These are phyloP conservation scores for Mycena sanguinolenta DNA, from an alignment of 768 basidiomycete species.

Conservation along the genomic window DNA sequence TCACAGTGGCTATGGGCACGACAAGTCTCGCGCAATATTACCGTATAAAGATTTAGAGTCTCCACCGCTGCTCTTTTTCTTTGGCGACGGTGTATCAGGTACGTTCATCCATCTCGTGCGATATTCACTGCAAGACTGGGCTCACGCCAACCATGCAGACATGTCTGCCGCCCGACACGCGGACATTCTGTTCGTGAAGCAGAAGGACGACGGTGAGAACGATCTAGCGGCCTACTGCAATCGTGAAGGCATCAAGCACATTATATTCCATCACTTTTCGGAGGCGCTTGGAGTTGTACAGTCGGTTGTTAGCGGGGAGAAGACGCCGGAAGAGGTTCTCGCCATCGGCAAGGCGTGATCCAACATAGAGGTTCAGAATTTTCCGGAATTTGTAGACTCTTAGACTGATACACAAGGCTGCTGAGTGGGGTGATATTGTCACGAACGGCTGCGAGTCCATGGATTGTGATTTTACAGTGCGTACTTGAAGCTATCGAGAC, in stretches of 20 bases:
- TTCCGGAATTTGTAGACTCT: not conserved
- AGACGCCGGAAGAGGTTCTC: conserved; percentile 68
- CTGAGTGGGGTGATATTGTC: too few relatives aligned
- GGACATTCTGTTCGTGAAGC: conserved; percentile 95
- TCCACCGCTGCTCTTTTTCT: conserved; percentile 92
- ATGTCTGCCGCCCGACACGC: conserved; percentile 94
- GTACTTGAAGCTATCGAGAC: too few relatives aligned
- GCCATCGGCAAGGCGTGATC: conserved; percentile 14
- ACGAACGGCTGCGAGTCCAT: too few relatives aligned
- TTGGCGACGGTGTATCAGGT: conserved; percentile 98
- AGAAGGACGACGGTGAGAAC: conserved; percentile 82
- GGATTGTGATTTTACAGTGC: too few relatives aligned
- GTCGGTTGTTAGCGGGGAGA: conserved; percentile 79
- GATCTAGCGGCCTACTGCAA: conserved; percentile 89
- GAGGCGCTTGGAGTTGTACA: conserved; percentile 71
- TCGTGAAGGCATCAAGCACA: conserved; percentile 82
- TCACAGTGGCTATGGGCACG: conserved; percentile 88
- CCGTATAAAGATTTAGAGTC: conserved; percentile 82
- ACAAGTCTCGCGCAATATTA: conserved; percentile 95
- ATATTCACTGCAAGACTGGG: too few relatives aligned
- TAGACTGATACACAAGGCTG: not conserved
- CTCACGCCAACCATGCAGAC: conserved; percentile 58
- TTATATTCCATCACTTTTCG: conserved; percentile 82
- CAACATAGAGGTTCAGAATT: not conserved
- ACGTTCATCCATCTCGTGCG: conserved; percentile 31